phyloP scores from a whole-genome alignment of 2,329 filamentous ascomycete genomes.

The Ophiostoma tasmaniense region DNA sequence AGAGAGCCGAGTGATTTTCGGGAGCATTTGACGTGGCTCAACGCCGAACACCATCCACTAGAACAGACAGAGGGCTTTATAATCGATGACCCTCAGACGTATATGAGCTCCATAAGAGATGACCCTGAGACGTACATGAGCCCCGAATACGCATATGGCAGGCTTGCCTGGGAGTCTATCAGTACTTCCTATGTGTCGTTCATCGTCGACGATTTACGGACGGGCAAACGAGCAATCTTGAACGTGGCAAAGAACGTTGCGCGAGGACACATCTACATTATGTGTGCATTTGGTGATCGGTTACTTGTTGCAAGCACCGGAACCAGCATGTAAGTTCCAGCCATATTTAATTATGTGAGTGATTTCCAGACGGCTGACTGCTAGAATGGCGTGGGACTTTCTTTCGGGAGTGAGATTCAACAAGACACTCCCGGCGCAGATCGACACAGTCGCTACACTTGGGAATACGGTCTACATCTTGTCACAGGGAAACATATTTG shows the following conservation, averaged over 20 bases:
- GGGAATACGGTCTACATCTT: conserved; percentile 17
- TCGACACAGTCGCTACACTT: conserved; percentile 16
- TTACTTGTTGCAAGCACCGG: conserved; percentile 13
- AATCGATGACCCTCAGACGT: not conserved
- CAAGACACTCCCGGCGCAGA: conserved; percentile 15
- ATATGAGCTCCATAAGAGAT: not conserved
- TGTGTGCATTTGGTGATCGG: conserved; percentile 16
- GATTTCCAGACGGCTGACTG: not conserved
- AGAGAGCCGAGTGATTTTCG: not conserved
- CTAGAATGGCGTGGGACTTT: conserved; percentile 17
- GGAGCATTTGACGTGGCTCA: not conserved
- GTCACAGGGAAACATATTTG: conserved; percentile 13
- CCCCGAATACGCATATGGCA: conserved; percentile 18
- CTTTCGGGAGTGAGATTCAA: conserved; percentile 10
- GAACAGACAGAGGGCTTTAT: not conserved
- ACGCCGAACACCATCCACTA: not conserved
- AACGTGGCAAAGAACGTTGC: conserved; percentile 6
- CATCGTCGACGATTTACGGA: conserved; percentile 19
- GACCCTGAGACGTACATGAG: not conserved
- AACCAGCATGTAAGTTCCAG: conserved; percentile 7
- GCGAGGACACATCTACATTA: conserved; percentile 12
- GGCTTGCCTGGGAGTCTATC: conserved; percentile 18
- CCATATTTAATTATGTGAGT: not conserved
- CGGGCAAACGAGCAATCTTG: conserved; percentile 5
- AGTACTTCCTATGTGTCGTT: conserved; percentile 4